Base-by-base conservation (phyloP, 805 yeast genomes). In the Candida ulmi region DNA sequence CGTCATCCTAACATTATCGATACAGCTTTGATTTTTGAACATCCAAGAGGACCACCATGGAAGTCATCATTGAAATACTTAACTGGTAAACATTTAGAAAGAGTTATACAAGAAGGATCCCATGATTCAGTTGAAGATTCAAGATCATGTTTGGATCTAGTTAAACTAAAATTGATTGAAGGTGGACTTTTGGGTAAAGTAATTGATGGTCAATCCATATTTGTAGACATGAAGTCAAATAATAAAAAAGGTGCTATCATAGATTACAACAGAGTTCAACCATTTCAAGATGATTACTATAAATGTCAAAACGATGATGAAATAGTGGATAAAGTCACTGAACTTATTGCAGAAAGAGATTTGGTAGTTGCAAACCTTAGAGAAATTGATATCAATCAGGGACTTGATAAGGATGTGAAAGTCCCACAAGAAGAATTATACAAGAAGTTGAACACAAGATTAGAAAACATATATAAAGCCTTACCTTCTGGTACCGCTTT, bases 121-220 rank as follows among this genome's bases (percentile, higher is more conserved):
- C 98, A 91, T 60, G 84, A 90, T 38, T 83, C 98, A 0, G 71
- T 83, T 5, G 96, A 87, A 55, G 99, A 91, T 56, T 83, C 95
- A 11, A 58, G 58, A 23, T 80, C 95, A 1, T 86, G 96, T 55
- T 66, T 90, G 52, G 88, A 86, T 37, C 69, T 91, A 36, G 75
- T 85, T 2, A 79, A 84, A 49, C 50, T 78, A 47, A 88, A 90
- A 54, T 60, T 88, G 12, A 60, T 67, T 5, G 78, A 80, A 40
- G 97, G 96, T 1, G 55, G 62, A 6, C 61, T 69, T 3, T 83
- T 73, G 59, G 98, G 98, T 0, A 63, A 64, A 40, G 63, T 63
- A 4, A 47, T 66, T 9, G 60, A 62, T 36, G 70, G 71, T 2
- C 69, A 66, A 35, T 62, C 68, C 17, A 52, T 76, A 5, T 72